Evolutionary conservation across 768 basidiomycete genomes (phyloP), one percentile per base, ranked within the genome.

Genomic region (Suillus lakei): DNA sequence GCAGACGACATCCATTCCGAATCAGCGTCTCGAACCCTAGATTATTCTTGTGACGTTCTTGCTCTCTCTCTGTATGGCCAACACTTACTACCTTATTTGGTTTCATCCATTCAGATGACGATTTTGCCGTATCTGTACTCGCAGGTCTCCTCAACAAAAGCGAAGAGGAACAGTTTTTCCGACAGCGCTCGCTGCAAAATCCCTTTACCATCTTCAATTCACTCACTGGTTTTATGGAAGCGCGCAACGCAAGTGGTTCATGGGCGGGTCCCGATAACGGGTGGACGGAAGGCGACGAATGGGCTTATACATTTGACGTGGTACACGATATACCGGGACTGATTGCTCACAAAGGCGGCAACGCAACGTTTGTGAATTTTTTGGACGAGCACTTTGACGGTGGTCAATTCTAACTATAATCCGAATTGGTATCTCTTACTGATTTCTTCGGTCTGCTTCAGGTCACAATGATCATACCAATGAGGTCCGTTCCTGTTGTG

Each of bases 391-490:
- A 84, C 71, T 84, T 84, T 43, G 73, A 82, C 53, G 82, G 80
- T 32, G 83, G 83, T 84, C 53, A 66, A 81, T 69, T 26, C 16
- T 13, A 13, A 21, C 23, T 53, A 12, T 36, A n/a, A 36, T 44
- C 38, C 39, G 26, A 30, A 41, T 21, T 18, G 26, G 12, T 21
- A 41, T 56, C 51, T 16, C 55, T 2, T n/a, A 54, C 44, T 44
- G 26, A 26, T 32, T 21, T 30, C 6, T 34, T 60, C 44, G n/a
- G 23, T 62, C 41, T 34, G 39, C 48, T 43, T 77, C 81, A 74
- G 92, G 90, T 0, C 91, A 93, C 68, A 94, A 94, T 70, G 88
- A 91, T 67, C 92, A 93, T 67, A 89, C 88, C 1, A 95, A 94
- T 68, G 93, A 94, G 83, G 90, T 86, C 62, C 8, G 80, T 71